These are phyloP conservation scores for Thermomucor indicae-seudaticae DNA, from an alignment of 371 early-diverging fungal species.

Conservation along the genomic window DNA sequence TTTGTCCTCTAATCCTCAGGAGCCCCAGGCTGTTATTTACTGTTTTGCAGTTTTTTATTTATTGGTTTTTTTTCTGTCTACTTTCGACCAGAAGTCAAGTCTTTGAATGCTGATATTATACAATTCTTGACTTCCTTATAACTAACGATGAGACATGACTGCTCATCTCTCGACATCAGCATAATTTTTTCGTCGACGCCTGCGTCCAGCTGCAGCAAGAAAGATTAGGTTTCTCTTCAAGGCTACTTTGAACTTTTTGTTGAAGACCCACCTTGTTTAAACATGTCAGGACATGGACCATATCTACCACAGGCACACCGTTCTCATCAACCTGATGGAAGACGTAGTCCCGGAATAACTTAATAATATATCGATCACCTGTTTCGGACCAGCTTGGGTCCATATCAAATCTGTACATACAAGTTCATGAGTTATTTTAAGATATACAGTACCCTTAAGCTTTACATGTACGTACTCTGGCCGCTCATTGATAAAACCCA, in stretches of 20 bases:
- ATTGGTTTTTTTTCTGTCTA: conserved; percentile 7
- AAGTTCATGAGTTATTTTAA: background rate
- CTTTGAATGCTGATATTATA: conserved; percentile 75
- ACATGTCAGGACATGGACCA: conserved; percentile 90
- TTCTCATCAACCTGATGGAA: conserved; percentile 93
- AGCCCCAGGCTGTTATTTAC: too few species aligned
- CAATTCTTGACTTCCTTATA: conserved; percentile 90
- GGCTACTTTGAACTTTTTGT: background rate
- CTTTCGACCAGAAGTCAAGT: conserved; percentile 46
- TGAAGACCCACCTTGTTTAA: conserved; percentile 84
- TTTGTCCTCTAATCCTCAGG: too few species aligned
- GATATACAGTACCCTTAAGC: background rate
- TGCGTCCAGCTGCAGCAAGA: conserved; percentile 74
- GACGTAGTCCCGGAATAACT: conserved; percentile 93
- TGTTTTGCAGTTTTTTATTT: background rate
- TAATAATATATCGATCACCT: conserved; percentile 92
- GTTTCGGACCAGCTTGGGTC: conserved; percentile 96
- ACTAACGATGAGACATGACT: conserved; percentile 89
- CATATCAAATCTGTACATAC: conserved; percentile 63
- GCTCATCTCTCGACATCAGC: conserved; percentile 90
- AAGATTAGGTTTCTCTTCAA: background rate
- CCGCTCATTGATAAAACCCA: conserved; percentile 93
- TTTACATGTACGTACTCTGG: conserved; percentile 65
- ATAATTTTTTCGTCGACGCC: conserved; percentile 90
- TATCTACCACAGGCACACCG: conserved; percentile 82